These are phyloP conservation scores for Acacia concinna DNA, from an alignment of 331 rosid genomes.

Conservation along the genomic window DNA sequence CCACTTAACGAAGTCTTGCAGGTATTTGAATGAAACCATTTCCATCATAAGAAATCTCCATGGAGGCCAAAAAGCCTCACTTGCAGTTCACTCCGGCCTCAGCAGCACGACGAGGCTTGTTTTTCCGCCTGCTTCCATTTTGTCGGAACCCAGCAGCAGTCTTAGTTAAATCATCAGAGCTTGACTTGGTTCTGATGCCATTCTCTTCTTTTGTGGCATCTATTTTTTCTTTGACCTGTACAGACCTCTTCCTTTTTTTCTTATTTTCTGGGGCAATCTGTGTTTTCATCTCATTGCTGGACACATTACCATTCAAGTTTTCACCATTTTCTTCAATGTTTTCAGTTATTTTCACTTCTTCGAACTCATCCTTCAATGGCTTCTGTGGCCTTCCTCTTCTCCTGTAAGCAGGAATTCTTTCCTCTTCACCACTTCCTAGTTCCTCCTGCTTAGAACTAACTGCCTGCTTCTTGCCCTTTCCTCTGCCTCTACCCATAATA, in stretches of 20 bases:
- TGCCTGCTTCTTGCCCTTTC: slow-evolving; percentile 71
- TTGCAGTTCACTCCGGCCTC: slow-evolving; percentile 80
- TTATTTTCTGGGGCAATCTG: slow-evolving; percentile 48
- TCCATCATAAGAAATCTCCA: slow-evolving; percentile 30
- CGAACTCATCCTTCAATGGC: slow-evolving; percentile 57
- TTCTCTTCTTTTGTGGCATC: slow-evolving; percentile 57
- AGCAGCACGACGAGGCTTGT: slow-evolving; percentile 81
- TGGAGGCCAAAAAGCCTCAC: slow-evolving; percentile 43
- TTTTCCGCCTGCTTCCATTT: slow-evolving; percentile 75
- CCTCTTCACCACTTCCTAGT: slow-evolving; percentile 57
- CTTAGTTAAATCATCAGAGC: slow-evolving; percentile 46
- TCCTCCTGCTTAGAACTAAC: slow-evolving; percentile 47
- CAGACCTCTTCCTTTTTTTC: slow-evolving; percentile 64
- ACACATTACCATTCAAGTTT: slow-evolving; percentile 46
- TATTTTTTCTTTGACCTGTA: slow-evolving; percentile 51
- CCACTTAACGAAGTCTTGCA: slow-evolving; percentile 38
- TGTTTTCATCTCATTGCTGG: slow-evolving; percentile 46
- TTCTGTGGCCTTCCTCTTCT: slow-evolving; percentile 77
- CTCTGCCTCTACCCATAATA: slow-evolving; percentile 76
- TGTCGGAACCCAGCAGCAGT: slow-evolving; percentile 67
- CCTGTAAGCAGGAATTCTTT: slow-evolving; percentile 52
- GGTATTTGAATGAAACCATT: slow-evolving; percentile 31
- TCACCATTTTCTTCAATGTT: slow-evolving; percentile 59
- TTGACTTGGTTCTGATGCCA: slow-evolving; percentile 47
- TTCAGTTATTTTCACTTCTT: slow-evolving; percentile 51